Conservation (phyloP, 345 rosid genomes). For the Clarkia xantiana region DNA sequence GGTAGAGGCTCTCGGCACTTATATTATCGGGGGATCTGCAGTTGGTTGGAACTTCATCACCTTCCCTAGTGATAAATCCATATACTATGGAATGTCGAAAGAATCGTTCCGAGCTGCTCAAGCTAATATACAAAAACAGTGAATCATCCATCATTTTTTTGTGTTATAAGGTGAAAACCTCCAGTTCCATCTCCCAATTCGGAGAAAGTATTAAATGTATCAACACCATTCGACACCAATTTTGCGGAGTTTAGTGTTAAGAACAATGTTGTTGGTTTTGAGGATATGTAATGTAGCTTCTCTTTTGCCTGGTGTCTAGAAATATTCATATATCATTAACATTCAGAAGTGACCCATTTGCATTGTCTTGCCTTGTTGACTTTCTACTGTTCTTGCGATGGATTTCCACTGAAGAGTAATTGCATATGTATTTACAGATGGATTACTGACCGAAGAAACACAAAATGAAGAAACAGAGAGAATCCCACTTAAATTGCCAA, state of each 20-base stretch:
- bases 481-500: neutral
- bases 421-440: too few species aligned
- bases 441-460: too few species aligned
- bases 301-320: neutral
- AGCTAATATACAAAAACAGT: slow-evolving; percentile 8
- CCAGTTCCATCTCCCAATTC: too few species aligned
- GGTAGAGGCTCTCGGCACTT: slow-evolving; percentile 12
- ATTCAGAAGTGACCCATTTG: too few species aligned
- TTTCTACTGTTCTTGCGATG: too few species aligned
- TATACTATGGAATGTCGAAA: slow-evolving; percentile 56
- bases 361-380: too few species aligned
- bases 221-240: too few species aligned
- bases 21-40: slow-evolving; percentile 70
- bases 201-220: too few species aligned
- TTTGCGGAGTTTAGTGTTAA: neutral
- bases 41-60: slow-evolving; percentile 91
- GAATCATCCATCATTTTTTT: slow-evolving; percentile 1
- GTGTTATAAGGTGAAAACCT: neutral
- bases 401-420: too few species aligned
- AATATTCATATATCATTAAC: too few species aligned
- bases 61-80: slow-evolving; percentile 25
- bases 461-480: neutral
- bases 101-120: slow-evolving; percentile 49
- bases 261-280: neutral
- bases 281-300: neutral